A percentile compares a stretch with the other conserved stretches of the same genome.
These are phyloP conservation scores for Fusarium poae DNA, from an alignment of 2,329 filamentous ascomycete genomes.

Conservation along the genomic window DNA sequence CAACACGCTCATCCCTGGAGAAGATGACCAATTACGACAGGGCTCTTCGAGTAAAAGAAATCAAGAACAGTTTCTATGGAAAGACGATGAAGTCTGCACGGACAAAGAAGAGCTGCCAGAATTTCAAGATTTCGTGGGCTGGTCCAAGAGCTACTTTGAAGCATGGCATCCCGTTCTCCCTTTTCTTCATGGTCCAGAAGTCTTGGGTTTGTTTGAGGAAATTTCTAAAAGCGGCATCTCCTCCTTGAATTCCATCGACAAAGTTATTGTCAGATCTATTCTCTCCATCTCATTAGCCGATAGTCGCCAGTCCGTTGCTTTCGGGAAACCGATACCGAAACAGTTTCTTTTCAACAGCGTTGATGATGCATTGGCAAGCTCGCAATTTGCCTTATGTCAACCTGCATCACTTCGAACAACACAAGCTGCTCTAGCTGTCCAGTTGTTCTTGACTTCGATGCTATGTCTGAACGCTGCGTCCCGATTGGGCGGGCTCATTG, in stretches of 20 bases:
- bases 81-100: constrained; percentile 52
- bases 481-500: constrained; percentile 66
- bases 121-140: constrained; percentile 64
- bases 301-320: constrained; percentile 57
- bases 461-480: constrained; percentile 69
- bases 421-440: constrained; percentile 66
- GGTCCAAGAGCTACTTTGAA: constrained; percentile 67
- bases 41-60: constrained; percentile 22
- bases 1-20: constrained; percentile 64
- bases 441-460: constrained; percentile 68
- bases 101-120: constrained; percentile 22
- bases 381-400: constrained; percentile 60
- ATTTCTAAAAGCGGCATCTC: constrained; percentile 53
- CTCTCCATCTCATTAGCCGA: constrained; percentile 68
- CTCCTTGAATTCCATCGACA: constrained; percentile 53
- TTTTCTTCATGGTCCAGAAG: constrained; percentile 66
- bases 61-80: constrained; percentile 51
- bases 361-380: constrained; percentile 63
- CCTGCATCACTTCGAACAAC: constrained; percentile 62
- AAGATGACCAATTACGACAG: constrained; percentile 64
- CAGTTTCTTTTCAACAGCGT: constrained; percentile 62
- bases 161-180: constrained; percentile 70
- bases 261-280: constrained; percentile 61
- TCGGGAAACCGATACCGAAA: constrained; percentile 54
- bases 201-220: constrained; percentile 62